Conservation (phyloP, 345 rosid species). For the Eutrema heterophyllum region DNA sequence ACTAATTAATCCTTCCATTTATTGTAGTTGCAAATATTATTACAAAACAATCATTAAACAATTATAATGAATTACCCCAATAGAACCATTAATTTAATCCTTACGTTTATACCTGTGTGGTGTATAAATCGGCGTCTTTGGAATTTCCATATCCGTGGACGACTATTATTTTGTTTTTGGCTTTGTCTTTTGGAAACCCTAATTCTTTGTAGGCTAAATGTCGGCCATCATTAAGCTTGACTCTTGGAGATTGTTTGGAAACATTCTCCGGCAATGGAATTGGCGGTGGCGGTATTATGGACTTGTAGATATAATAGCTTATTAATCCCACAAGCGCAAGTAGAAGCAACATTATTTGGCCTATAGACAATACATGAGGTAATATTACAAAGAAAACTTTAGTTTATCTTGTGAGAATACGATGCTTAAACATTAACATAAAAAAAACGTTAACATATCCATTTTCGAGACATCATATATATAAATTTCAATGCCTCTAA, state of each 20-base stretch:
- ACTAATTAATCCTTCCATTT: too few species aligned
- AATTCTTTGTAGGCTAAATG: conserved; percentile 51
- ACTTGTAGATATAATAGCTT: conserved; percentile 19
- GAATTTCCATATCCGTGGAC: conserved; percentile 35
- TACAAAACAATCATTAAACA: background rate
- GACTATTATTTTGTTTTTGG: conserved; percentile 35
- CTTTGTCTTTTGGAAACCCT: conserved; percentile 39
- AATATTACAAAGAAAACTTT: background rate
- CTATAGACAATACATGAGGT: background rate
- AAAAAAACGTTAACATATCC: background rate
- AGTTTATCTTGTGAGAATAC: background rate
- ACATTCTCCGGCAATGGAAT: conserved; percentile 13
- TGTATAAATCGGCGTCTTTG: conserved; percentile 13
- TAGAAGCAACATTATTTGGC: background rate
- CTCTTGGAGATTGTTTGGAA: conserved; percentile 31
- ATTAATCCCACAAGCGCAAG: conserved; percentile 1
- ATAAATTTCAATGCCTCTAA: background rate
- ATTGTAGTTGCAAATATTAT: background rate
- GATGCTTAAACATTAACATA: background rate
- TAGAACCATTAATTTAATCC: too few species aligned
- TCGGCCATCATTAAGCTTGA: conserved; percentile 53
- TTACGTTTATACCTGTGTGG: background rate
- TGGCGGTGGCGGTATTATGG: conserved; percentile 3
- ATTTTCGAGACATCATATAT: background rate
- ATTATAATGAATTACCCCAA: background rate